Evolutionary conservation across 129 eudicot genomes (phyloP).

Genomic region (Lactuca saligna): DNA sequence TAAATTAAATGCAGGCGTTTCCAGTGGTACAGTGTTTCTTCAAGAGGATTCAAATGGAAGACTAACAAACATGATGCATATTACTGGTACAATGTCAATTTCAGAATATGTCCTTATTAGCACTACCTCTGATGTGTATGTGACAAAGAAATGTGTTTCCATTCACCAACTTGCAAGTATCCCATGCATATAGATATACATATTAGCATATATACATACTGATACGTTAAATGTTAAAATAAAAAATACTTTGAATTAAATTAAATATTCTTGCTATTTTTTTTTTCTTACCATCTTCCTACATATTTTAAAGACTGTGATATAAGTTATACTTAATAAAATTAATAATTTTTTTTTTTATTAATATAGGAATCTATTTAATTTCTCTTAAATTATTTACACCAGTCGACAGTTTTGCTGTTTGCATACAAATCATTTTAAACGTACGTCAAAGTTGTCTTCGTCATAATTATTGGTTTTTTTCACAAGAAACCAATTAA

Average conservation of each 20-base stretch:
- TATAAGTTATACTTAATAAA: too few species aligned
- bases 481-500: slow-evolving; percentile 26
- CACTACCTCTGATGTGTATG: slow-evolving; percentile 31
- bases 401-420: background rate
- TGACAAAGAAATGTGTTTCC: slow-evolving; percentile 30
- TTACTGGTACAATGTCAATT: slow-evolving; percentile 42
- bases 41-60: slow-evolving; percentile 18
- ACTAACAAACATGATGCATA: slow-evolving; percentile 24
- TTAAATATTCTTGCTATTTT: too few species aligned
- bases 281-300: too few species aligned
- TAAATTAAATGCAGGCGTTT: slow-evolving; percentile 6
- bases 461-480: slow-evolving; percentile 22
- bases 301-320: too few species aligned
- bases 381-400: background rate
- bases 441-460: slow-evolving; percentile 12
- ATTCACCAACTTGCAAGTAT: slow-evolving; percentile 36
- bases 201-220: too few species aligned
- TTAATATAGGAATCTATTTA: too few species aligned
- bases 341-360: too few species aligned
- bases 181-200: slow-evolving; percentile 20
- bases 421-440: background rate
- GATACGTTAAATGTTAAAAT: too few species aligned
- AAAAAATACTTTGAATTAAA: too few species aligned
- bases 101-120: slow-evolving; percentile 32
- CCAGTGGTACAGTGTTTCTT: slow-evolving; percentile 12